Conservation (phyloP, 805 yeast genomes). For the Barnettozyma californica region DNA sequence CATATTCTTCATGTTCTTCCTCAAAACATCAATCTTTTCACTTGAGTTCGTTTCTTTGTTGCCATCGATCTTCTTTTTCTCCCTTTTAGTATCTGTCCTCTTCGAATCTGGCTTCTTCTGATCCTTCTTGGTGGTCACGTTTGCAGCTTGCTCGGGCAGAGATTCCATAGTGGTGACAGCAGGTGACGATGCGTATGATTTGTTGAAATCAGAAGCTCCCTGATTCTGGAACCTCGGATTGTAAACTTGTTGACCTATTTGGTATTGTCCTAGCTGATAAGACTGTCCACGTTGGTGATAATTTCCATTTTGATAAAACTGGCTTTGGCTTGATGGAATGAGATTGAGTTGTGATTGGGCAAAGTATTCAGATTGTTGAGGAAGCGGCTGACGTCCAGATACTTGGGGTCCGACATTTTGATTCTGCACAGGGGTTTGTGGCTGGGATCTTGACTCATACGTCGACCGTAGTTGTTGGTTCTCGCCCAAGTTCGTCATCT, state of each 20-base stretch:
- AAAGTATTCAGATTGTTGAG: slow-evolving; percentile 2
- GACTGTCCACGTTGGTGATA: not conserved
- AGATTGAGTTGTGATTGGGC: slow-evolving; percentile 1
- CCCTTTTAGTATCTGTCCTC: not conserved
- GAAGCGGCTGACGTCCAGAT: slow-evolving; percentile 1
- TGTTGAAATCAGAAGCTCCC: not conserved
- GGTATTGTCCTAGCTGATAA: not conserved
- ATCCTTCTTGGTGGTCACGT: not conserved
- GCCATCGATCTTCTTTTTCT: not conserved
- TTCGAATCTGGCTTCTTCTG: slow-evolving; percentile 1
- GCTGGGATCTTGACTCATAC: not conserved
- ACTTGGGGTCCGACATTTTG: not conserved
- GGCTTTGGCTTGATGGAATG: not conserved
- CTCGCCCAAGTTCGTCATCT: not conserved
- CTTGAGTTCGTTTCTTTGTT: slow-evolving; percentile 1
- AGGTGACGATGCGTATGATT: not conserved
- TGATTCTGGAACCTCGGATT: too few species aligned
- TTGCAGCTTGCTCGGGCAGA: not conserved
- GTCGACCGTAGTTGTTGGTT: not conserved
- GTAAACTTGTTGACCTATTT: too few species aligned
- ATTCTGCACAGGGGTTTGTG: not conserved
- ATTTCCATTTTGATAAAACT: not conserved
- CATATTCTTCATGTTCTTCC: not conserved
- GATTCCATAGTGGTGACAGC: not conserved
- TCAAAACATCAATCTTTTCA: not conserved